A percentile compares a stretch with the other conserved stretches of the same genome.
Evolutionary conservation across 2,329 filamentous ascomycete genomes (phyloP).

Genomic region (Colletotrichum chrysophilum): DNA sequence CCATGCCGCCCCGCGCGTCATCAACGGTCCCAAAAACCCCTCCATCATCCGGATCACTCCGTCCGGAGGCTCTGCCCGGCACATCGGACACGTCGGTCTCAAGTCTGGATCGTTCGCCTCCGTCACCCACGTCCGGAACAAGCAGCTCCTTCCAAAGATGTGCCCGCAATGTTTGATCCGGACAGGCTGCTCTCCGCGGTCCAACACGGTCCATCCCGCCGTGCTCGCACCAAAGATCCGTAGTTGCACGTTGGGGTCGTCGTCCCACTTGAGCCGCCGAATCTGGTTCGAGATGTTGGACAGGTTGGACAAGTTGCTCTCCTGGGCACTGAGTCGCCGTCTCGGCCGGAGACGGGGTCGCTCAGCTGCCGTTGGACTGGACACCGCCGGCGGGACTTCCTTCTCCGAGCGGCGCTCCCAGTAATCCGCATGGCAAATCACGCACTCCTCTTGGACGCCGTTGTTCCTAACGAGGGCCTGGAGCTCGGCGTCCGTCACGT

Average conservation of each 20-base stretch:
- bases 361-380: neutral
- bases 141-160: neutral
- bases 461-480: neutral
- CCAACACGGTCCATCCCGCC: neutral
- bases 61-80: neutral
- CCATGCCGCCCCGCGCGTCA: neutral
- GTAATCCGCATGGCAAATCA: neutral
- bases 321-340: neutral
- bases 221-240: neutral
- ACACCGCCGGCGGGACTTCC: neutral
- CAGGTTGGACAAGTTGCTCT: neutral
- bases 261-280: neutral
- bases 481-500: neutral
- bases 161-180: neutral
- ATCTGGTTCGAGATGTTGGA: neutral
- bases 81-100: neutral
- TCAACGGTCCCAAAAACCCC: neutral
- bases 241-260: neutral
- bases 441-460: neutral
- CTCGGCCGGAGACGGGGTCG: neutral
- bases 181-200: constrained; percentile 5
- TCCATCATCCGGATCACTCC: neutral
- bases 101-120: neutral
- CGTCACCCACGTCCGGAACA: constrained; percentile 6
- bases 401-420: neutral